phyloP scores from a whole-genome alignment of 2,329 filamentous ascomycete species.

The Phyllosticta citrichinensis region DNA sequence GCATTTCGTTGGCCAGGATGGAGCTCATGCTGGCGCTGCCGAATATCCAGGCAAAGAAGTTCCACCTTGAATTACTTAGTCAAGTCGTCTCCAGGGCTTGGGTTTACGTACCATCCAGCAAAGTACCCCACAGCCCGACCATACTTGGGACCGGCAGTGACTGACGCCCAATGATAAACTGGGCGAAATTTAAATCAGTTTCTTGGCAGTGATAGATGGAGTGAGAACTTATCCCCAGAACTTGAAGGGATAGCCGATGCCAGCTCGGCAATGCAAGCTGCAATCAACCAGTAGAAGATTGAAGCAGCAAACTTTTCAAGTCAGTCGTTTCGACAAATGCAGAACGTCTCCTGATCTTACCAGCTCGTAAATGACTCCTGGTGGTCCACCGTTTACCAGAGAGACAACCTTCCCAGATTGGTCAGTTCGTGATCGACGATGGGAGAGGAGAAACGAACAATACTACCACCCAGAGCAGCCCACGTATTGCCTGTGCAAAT shows the following conservation, averaged over 20 bases:
- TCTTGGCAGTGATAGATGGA: background rate
- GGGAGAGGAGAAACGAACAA: slow-evolving; percentile 23
- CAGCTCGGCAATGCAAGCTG: slow-evolving; percentile 42
- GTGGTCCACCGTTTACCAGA: slow-evolving; percentile 37
- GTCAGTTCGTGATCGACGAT: slow-evolving; percentile 1
- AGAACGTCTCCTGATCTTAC: background rate
- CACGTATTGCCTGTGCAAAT: slow-evolving; percentile 35
- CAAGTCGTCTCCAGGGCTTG: background rate
- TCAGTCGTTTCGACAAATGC: background rate
- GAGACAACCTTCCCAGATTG: slow-evolving; percentile 22
- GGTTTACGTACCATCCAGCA: slow-evolving; percentile 32
- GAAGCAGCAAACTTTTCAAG: slow-evolving; percentile 32
- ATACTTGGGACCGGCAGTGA: slow-evolving; percentile 38
- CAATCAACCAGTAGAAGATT: slow-evolving; percentile 42
- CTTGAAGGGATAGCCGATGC: slow-evolving; percentile 35
- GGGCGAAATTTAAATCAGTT: background rate
- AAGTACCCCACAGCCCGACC: slow-evolving; percentile 40
- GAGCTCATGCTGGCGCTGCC: slow-evolving; percentile 32
- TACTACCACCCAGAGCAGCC: slow-evolving; percentile 38
- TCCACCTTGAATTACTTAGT: slow-evolving; percentile 26
- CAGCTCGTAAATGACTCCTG: slow-evolving; percentile 38
- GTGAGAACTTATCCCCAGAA: slow-evolving; percentile 19
- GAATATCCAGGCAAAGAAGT: slow-evolving; percentile 42
- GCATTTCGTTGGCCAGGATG: slow-evolving; percentile 36
- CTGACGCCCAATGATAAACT: slow-evolving; percentile 45